Base-by-base conservation (phyloP, 352 stramenopile species). In the Phytophthora pistaciae region DNA sequence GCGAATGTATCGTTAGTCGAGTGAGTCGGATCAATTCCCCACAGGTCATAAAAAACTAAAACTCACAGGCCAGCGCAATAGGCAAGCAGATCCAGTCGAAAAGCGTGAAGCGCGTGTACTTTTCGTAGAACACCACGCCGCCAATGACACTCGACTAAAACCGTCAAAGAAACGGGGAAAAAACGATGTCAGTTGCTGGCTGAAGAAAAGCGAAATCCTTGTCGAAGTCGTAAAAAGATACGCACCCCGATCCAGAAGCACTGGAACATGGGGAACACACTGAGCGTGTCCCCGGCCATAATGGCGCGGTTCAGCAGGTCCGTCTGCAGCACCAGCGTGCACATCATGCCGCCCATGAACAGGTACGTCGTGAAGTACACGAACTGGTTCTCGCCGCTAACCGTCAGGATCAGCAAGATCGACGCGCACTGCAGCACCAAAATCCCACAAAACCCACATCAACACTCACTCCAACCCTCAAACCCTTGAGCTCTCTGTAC, bases 251-350 rank as follows among this genome's bases (percentile, higher is more conserved):
- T 96, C 87, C 88, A 96, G 56, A 96, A 94, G 74, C 88, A 96
- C 78, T 96, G 88, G 60, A 96, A 96, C 84, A 96, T 94, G 1
- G 88, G 88, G 57, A 94, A 96, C 4, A 96, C 88, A 49, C 85
- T 93, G 21, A 96, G 82, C n/a, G 87, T 96, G 56, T 94, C 88
- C 7, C 88, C 88, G 5, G 68, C 72, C 88, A 96, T 96, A 69
- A 96, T 94, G 10, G 87, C 87, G 40, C 88, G 87, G 72, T 96
- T 96, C 13, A 96, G 73, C 62, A 94, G 54, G 54, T 96, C 87
- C 0, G 88, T 96, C 66, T 96, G 88, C n/a, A 94, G 77, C 60
- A 94, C 80, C 56, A 96, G 75, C 61, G 87, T 94, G 58, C 77
- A 87, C 54, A 96, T 79, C 85, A 94, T 96, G 55, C 87, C 87